These are phyloP conservation scores for Verbena officinalis DNA, from an alignment of 257 asterid genomes.

Conservation along the genomic window DNA sequence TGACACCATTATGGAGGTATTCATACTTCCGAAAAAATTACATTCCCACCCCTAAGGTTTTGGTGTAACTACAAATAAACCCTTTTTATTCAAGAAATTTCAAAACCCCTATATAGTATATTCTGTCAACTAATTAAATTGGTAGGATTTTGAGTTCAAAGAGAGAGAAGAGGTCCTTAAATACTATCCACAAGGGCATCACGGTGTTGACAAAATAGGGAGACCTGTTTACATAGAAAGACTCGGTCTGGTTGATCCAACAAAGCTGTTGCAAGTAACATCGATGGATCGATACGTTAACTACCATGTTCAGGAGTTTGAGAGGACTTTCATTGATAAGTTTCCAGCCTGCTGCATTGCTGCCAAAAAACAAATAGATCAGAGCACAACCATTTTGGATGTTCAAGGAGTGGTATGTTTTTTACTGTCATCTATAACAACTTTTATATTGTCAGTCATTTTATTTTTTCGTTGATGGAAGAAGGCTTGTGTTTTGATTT, in stretches of 20 bases:
- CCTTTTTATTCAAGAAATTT: too few relatives aligned
- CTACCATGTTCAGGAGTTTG: constrained; percentile 93
- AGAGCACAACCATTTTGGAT: constrained; percentile 96
- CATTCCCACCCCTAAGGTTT: too few relatives aligned
- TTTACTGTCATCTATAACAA: neutral
- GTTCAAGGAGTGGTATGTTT: constrained; percentile 94
- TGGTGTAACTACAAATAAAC: too few relatives aligned
- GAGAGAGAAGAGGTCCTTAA: constrained; percentile 85
- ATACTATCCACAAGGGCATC: constrained; percentile 97
- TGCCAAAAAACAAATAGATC: constrained; percentile 82
- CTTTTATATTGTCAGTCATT: too few relatives aligned
- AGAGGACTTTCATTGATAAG: constrained; percentile 82
- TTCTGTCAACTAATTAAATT: neutral
- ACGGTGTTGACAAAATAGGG: constrained; percentile 90
- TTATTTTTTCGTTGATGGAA: neutral
- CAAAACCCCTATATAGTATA: neutral
- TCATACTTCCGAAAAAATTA: too few relatives aligned
- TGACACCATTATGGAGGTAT: constrained; percentile 85
- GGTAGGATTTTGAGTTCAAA: constrained; percentile 75
- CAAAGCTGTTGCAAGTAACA: constrained; percentile 86
- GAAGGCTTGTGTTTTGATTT: constrained; percentile 4
- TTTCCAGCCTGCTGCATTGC: constrained; percentile 95
- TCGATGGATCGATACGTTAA: constrained; percentile 81
- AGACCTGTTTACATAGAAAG: constrained; percentile 89
- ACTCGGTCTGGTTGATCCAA: constrained; percentile 83